Evolutionary conservation across 306 rosid genomes (phyloP).

Genomic region (Canavalia ensiformis): DNA sequence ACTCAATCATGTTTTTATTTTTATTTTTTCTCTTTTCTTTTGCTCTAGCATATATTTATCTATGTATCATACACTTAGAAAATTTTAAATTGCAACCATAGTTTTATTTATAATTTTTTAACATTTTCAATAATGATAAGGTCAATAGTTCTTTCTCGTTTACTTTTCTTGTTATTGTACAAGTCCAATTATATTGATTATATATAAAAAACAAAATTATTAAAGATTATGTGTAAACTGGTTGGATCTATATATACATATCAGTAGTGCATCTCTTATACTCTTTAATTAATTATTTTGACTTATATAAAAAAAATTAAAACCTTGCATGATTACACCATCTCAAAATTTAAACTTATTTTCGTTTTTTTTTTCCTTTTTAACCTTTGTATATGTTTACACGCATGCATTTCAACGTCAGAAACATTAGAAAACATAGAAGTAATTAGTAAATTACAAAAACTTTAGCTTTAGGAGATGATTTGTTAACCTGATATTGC

Average conservation of each 20-base stretch:
- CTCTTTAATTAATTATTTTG: no score
- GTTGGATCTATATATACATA: no score
- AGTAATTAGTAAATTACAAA: not conserved
- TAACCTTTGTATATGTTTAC: not conserved
- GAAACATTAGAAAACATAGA: not conserved
- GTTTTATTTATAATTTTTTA: not conserved
- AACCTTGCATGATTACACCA: not conserved
- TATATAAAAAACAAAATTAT: not conserved
- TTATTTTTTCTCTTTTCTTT: not conserved
- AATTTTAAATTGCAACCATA: not conserved
- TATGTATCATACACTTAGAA: not conserved
- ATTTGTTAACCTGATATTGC: constrained; percentile 15
- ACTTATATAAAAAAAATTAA: not conserved
- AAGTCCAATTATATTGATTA: not conserved
- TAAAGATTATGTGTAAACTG: not conserved
- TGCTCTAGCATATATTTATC: not conserved
- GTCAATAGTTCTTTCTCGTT: not conserved
- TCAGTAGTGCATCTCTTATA: no score
- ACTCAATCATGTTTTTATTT: not conserved
- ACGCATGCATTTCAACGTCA: constrained; percentile 11
- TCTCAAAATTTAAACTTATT: not conserved
- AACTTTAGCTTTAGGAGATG: constrained; percentile 16
- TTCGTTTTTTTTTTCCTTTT: not conserved
- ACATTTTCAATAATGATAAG: not conserved
- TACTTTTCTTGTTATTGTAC: not conserved